Percentiles rank a stretch among this genome's conserved stretches.
Conservation (phyloP, 176 grass and related monocot species). For the Guadua angustifolia region DNA sequence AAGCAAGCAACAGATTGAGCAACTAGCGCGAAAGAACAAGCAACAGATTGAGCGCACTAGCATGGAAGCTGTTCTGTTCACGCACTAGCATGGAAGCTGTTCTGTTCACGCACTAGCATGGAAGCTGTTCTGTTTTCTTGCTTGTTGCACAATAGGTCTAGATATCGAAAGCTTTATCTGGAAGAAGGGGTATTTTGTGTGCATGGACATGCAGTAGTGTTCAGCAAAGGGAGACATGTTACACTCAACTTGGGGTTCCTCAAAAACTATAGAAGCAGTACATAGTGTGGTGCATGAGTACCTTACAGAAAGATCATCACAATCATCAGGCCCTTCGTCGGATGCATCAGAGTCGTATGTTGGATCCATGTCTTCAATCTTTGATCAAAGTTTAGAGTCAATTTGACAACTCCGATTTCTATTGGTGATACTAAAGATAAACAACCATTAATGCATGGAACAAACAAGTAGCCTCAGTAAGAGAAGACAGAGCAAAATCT, state of each 20-base stretch:
- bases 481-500: conserved; percentile 11
- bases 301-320: conserved; percentile 83
- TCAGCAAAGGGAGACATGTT: conserved; percentile 25
- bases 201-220: conserved; percentile 24
- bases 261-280: conserved; percentile 37
- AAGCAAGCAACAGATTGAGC: no score
- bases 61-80: no score
- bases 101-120: no score
- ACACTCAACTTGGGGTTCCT: conserved; percentile 44
- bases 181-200: background rate
- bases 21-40: background rate
- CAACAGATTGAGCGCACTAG: background rate
- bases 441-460: conserved; percentile 40
- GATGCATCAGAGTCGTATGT: conserved; percentile 62
- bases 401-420: conserved; percentile 51
- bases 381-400: conserved; percentile 66
- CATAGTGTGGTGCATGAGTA: conserved; percentile 43
- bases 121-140: no score
- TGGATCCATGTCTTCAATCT: conserved; percentile 70
- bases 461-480: conserved; percentile 30
- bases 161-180: conserved; percentile 32
- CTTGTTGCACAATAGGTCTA: background rate
- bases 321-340: conserved; percentile 66
- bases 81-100: no score
- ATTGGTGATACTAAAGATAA: conserved; percentile 50